phyloP scores from a whole-genome alignment of 345 rosid species.

The Moricandia moricandioides region DNA sequence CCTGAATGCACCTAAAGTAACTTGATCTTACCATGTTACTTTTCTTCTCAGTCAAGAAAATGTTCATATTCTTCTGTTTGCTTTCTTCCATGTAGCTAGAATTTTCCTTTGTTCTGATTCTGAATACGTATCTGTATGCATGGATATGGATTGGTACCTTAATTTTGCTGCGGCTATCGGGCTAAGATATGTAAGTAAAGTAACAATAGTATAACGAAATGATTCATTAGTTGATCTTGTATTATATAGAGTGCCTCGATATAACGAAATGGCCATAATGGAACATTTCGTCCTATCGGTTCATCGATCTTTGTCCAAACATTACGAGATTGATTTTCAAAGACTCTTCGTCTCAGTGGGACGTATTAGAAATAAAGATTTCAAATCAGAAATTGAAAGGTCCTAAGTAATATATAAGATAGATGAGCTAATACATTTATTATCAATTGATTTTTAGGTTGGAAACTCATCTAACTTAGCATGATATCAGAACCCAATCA shows the following conservation, averaged over 20 bases:
- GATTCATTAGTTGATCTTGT: not conserved
- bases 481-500: too few species aligned
- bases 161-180: not conserved
- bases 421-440: too few species aligned
- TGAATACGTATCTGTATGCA: not conserved
- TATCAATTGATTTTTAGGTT: too few species aligned
- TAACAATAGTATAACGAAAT: not conserved
- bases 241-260: not conserved
- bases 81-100: not conserved
- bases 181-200: not conserved
- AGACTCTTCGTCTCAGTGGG: too few species aligned
- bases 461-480: too few species aligned
- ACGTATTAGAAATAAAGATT: too few species aligned
- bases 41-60: not conserved
- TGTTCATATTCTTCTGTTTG: not conserved
- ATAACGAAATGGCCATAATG: too few species aligned
- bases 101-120: not conserved
- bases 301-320: too few species aligned
- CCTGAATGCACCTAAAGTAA: not conserved
- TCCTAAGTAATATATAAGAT: too few species aligned
- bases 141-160: not conserved
- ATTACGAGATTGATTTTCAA: too few species aligned
- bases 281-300: too few species aligned
- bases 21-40: not conserved
- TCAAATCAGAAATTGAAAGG: too few species aligned